Evolutionary conservation across 2,329 filamentous ascomycete species (phyloP).

Genomic region (Neofusicoccum cordaticola): DNA sequence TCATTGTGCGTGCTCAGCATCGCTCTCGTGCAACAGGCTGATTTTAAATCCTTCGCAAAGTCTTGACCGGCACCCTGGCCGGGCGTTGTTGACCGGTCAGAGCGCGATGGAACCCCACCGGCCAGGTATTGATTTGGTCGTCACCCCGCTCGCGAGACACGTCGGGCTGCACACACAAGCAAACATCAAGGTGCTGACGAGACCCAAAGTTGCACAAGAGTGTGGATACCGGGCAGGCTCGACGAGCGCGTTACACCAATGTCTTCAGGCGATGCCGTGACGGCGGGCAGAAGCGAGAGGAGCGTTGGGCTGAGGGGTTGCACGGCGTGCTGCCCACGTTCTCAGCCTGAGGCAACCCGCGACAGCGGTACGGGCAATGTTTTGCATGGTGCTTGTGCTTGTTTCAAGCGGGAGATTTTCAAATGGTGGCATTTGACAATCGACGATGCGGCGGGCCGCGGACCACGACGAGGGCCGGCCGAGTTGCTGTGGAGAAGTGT

Average conservation of each 20-base stretch:
- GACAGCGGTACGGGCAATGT: conserved; percentile 6
- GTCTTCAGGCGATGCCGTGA: conserved; percentile 4
- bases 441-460: conserved; percentile 10
- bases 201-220: not conserved
- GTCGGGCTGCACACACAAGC: not conserved
- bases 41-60: not conserved
- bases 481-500: not conserved
- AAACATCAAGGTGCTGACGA: not conserved
- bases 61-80: not conserved
- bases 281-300: conserved; percentile 5
- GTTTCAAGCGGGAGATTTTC: conserved; percentile 3
- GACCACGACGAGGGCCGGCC: not conserved
- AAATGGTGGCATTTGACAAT: not conserved
- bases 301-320: not conserved
- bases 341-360: conserved; percentile 13
- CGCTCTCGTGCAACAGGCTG: not conserved
- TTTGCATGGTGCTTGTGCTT: conserved; percentile 7
- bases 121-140: not conserved
- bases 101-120: not conserved
- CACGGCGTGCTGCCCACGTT: conserved; percentile 15
- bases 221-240: not conserved
- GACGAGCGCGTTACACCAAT: conserved; percentile 1
- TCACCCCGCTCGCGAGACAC: not conserved
- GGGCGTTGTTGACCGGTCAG: conserved; percentile 5
- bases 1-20: not conserved